Evolutionary conservation across 2,329 filamentous ascomycete species (phyloP).

Genomic region (Venturiaceae sp.): DNA sequence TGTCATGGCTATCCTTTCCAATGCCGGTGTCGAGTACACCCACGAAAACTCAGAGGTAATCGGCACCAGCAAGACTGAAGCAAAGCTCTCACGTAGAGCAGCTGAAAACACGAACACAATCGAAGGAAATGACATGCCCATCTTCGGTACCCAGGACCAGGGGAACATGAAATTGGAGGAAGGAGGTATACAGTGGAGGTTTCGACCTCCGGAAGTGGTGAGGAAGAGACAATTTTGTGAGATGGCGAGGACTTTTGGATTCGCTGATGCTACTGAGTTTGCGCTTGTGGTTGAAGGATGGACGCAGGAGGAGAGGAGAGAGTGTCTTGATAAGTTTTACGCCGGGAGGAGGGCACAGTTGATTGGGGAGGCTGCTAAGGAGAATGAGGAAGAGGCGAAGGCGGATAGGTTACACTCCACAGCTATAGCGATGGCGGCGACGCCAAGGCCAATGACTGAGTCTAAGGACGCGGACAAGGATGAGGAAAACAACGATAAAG

Average conservation of each 20-base stretch:
- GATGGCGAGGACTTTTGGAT: conserved; percentile 76
- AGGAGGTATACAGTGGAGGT: conserved; percentile 22
- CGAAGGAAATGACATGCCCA: conserved; percentile 18
- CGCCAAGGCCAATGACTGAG: background rate
- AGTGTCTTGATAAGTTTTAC: conserved; percentile 77
- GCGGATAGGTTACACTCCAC: background rate
- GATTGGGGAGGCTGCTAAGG: background rate
- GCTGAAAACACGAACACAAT: conserved; percentile 43
- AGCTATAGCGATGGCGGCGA: background rate
- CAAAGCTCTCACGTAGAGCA: conserved; percentile 68
- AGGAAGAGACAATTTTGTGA: conserved; percentile 77
- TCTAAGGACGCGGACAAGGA: background rate
- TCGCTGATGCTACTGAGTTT: conserved; percentile 69
- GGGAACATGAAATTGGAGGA: conserved; percentile 12
- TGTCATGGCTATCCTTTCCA: conserved; percentile 78
- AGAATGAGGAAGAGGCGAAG: background rate
- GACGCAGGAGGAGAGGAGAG: conserved; percentile 73
- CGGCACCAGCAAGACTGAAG: conserved; percentile 85
- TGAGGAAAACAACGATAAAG: background rate
- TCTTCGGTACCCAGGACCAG: conserved; percentile 8
- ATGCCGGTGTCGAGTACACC: conserved; percentile 86
- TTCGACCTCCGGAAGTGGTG: conserved; percentile 61
- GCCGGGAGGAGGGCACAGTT: conserved; percentile 46
- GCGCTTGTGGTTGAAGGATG: conserved; percentile 83
- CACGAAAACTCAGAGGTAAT: conserved; percentile 96